phyloP scores from a whole-genome alignment of 2,329 filamentous ascomycete genomes.

The Zasmidium cellare region DNA sequence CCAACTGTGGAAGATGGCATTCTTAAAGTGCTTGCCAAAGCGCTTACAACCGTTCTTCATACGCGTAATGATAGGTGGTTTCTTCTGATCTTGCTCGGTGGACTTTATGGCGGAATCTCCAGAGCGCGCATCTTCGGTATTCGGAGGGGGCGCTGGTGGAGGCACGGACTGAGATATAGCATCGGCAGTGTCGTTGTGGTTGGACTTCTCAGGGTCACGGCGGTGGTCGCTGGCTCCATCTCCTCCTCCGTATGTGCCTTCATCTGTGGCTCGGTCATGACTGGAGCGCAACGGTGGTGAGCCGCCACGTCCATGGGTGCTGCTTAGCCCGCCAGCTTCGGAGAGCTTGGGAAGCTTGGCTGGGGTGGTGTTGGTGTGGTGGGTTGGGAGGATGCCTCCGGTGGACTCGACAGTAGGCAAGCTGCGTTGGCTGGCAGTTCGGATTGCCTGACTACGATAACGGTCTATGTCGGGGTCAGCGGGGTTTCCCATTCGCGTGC shows the following conservation, averaged over 20 bases:
- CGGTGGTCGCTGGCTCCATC: slow-evolving; percentile 31
- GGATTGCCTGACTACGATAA: slow-evolving; percentile 51
- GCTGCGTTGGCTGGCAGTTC: slow-evolving; percentile 33
- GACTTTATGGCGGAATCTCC: slow-evolving; percentile 54
- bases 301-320: slow-evolving; percentile 27
- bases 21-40: slow-evolving; percentile 56
- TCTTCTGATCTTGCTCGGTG: slow-evolving; percentile 31
- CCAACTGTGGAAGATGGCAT: slow-evolving; percentile 71
- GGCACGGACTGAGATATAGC: slow-evolving; percentile 28
- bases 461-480: slow-evolving; percentile 54
- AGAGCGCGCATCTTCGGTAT: slow-evolving; percentile 53
- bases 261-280: slow-evolving; percentile 15
- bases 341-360: slow-evolving; percentile 21
- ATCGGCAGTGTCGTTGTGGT: slow-evolving; percentile 23
- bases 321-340: slow-evolving; percentile 36
- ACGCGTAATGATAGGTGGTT: slow-evolving; percentile 50
- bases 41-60: slow-evolving; percentile 51
- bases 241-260: slow-evolving; percentile 20
- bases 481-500: slow-evolving; percentile 55
- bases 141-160: slow-evolving; percentile 41
- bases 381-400: slow-evolving; percentile 35
- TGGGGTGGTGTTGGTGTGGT: slow-evolving; percentile 16
- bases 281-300: slow-evolving; percentile 25
- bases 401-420: slow-evolving; percentile 20
- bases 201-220: slow-evolving; percentile 27